Conservation (phyloP, 2,329 filamentous ascomycete species). For the Clonostachys byssicola region DNA sequence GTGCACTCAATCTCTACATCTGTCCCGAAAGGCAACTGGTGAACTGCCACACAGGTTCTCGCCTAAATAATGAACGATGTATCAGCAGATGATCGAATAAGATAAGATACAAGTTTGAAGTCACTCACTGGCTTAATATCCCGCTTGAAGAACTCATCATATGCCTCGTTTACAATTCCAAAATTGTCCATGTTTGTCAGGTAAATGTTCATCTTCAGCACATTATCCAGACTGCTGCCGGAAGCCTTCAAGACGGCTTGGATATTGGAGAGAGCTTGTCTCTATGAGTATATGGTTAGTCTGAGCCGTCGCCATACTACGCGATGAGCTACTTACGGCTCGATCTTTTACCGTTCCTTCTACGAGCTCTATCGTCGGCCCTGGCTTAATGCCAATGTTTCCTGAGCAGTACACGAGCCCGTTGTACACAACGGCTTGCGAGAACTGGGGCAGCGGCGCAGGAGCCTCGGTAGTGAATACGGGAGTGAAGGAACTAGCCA, state of each 20-base stretch:
- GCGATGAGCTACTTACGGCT: too few species aligned
- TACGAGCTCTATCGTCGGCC: conserved; percentile 40
- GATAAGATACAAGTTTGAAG: too few species aligned
- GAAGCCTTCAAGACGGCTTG: conserved; percentile 55
- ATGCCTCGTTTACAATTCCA: conserved; percentile 51
- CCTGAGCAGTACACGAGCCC: conserved; percentile 71
- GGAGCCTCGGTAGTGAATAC: conserved; percentile 3
- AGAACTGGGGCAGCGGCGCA: conserved; percentile 44
- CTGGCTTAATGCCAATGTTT: conserved; percentile 51
- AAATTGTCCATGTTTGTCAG: conserved; percentile 64
- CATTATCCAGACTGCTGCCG: conserved; percentile 53
- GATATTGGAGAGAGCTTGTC: conserved; percentile 55
- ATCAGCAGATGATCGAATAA: too few species aligned
- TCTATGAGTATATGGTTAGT: background rate
- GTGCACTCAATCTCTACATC: conserved; percentile 66
- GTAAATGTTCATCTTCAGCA: conserved; percentile 66
- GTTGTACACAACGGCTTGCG: conserved; percentile 56
- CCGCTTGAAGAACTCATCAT: conserved; percentile 37
- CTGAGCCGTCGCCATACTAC: too few species aligned
- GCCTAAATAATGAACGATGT: conserved; percentile 16
- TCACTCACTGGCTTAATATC: too few species aligned
- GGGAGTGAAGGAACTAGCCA: too few species aligned
- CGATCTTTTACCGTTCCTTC: conserved; percentile 50
- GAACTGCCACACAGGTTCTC: conserved; percentile 69
- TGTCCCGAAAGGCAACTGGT: conserved; percentile 66